Conservation (phyloP, 805 yeast genomes). For the Ogataea angusta region DNA sequence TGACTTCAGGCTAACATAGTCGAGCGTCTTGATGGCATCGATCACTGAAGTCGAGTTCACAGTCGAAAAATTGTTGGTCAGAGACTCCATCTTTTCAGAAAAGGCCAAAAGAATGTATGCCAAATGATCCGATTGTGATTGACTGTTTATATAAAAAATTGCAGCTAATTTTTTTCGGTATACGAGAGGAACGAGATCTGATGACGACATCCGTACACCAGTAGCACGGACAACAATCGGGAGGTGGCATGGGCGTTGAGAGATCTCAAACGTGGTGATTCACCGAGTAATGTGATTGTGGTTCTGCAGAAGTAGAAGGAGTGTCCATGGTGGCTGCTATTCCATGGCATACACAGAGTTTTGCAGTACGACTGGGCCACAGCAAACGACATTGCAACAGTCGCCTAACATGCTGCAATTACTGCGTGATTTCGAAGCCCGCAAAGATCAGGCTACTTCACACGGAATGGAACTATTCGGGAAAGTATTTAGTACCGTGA, state of each 20-base stretch:
- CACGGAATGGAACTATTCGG: too few species aligned
- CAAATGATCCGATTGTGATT: conserved; percentile 2
- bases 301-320: too few species aligned
- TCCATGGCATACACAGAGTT: too few species aligned
- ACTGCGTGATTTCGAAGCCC: too few species aligned
- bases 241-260: neutral
- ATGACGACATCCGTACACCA: conserved; percentile 4
- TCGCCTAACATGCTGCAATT: too few species aligned
- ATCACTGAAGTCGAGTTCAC: conserved; percentile 7
- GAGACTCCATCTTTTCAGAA: conserved; percentile 19
- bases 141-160: conserved; percentile 9
- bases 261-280: too few species aligned
- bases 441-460: too few species aligned
- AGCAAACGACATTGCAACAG: too few species aligned
- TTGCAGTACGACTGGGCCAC: too few species aligned
- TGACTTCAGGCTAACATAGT: conserved; percentile 4
- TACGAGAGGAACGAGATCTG: conserved; percentile 7
- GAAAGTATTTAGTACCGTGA: too few species aligned
- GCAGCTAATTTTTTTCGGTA: conserved; percentile 8
- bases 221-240: neutral
- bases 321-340: too few species aligned
- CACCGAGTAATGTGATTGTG: too few species aligned
- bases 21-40: conserved; percentile 8
- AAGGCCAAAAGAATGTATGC: neutral
- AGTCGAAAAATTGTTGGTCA: conserved; percentile 10